phyloP scores from a whole-genome alignment of 805 yeast genomes.

The Saturnispora diversa region DNA sequence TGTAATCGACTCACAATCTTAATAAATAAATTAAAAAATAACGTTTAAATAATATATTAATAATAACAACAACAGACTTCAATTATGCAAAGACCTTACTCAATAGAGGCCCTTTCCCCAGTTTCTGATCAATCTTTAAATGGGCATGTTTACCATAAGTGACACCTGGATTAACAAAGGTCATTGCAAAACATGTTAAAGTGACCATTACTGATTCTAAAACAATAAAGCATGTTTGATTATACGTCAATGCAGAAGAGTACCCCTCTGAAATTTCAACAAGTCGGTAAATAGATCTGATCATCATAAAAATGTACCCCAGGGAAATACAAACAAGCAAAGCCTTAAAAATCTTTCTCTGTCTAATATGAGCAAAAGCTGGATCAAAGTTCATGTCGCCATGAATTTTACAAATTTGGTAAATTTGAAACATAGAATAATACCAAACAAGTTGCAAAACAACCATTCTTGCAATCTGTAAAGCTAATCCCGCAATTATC shows the following conservation, averaged over 20 bases:
- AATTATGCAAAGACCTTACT: too few relatives aligned
- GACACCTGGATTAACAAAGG: slow-evolving; percentile 55
- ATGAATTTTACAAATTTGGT: slow-evolving; percentile 16
- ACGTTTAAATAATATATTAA: too few relatives aligned
- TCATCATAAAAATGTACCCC: slow-evolving; percentile 45
- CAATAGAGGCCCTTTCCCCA: too few relatives aligned
- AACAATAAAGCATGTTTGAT: slow-evolving; percentile 47
- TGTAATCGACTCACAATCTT: too few relatives aligned
- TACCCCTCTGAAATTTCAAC: slow-evolving; percentile 65
- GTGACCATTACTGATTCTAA: slow-evolving; percentile 57
- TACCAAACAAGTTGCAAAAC: slow-evolving; percentile 43
- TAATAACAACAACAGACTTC: too few relatives aligned
- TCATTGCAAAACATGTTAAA: slow-evolving; percentile 36
- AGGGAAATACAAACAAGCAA: slow-evolving; percentile 38
- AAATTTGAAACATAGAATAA: slow-evolving; percentile 37
- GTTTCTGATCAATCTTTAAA: slow-evolving; percentile 1
- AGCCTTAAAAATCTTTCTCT: slow-evolving; percentile 29
- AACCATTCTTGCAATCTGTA: slow-evolving; percentile 63
- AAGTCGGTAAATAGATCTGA: slow-evolving; percentile 64
- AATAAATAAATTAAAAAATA: too few relatives aligned
- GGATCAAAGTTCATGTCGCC: slow-evolving; percentile 30
- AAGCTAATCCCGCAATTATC: slow-evolving; percentile 67
- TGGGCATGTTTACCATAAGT: slow-evolving; percentile 28
- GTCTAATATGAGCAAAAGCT: slow-evolving; percentile 30
- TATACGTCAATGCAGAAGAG: slow-evolving; percentile 52